Percentiles rank a stretch among this genome's conserved stretches.
Evolutionary conservation across 306 rosid species (phyloP).

Genomic region (Acmispon strigosus): DNA sequence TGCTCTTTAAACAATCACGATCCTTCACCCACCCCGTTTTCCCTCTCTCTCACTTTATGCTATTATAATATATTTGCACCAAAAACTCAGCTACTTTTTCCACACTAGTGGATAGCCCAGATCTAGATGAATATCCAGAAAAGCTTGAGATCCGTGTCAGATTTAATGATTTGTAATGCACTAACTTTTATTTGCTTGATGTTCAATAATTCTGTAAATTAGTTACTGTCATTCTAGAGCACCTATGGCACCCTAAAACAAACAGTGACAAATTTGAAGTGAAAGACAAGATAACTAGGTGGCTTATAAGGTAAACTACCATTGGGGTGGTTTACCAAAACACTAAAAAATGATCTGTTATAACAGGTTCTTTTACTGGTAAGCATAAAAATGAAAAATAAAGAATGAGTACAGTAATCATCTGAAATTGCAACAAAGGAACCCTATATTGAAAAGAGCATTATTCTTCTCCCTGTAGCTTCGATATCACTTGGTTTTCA

Average conservation of each 20-base stretch:
- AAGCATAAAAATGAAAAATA: too few relatives aligned
- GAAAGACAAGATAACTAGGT: neutral
- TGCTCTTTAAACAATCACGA: neutral
- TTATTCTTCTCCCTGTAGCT: too few relatives aligned
- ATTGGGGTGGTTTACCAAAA: too few relatives aligned
- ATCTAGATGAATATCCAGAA: slow-evolving; percentile 7
- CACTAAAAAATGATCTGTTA: too few relatives aligned
- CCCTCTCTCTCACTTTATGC: neutral
- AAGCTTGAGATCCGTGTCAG: neutral
- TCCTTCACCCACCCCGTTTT: neutral
- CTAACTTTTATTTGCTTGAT: neutral
- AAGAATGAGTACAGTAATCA: too few relatives aligned
- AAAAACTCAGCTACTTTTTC: neutral
- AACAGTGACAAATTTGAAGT: neutral
- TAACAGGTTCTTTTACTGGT: too few relatives aligned
- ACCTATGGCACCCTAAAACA: neutral
- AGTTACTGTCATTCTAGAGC: neutral
- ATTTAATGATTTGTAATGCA: neutral
- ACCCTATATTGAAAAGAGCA: too few relatives aligned
- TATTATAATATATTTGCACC: neutral
- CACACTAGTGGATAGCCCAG: neutral
- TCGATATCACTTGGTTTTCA: too few relatives aligned
- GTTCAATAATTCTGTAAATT: neutral
- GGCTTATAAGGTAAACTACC: too few relatives aligned
- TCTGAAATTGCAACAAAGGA: too few relatives aligned